Evolutionary conservation across 495 filamentous ascomycete genomes (phyloP), one percentile per base, ranked within the genome.

Genomic region (Penicillium riverlandense): DNA sequence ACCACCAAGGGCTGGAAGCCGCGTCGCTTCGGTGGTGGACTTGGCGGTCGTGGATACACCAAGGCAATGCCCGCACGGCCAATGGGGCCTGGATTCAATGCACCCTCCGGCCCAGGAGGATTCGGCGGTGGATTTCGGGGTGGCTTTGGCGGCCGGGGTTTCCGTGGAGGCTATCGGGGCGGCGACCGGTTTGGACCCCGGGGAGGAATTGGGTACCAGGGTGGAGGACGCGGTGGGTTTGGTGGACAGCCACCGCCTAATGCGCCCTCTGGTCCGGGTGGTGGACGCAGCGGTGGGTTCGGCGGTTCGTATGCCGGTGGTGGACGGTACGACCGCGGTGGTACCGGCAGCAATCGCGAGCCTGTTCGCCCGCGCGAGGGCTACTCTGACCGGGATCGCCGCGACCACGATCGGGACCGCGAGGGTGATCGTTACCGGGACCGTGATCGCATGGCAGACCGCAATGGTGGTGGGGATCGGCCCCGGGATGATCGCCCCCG

Each of bases 1-100:
- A 96, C 92, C 31, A 88, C 95, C 37, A 86, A 86, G 56, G 90
- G 86, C 37, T 98, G 92, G 92, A 88, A 86, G 59, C 92, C 92
- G 43, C 82, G 86, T 41, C 88, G 92, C 31, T 84, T 91, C 35
- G 92, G 91, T 43, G 92, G 92, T 53, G 94, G 94, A 28, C 76
- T 96, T 11, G 92, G 94, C 32, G 90, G 90, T 29, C 85, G 91
- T 52, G 85, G 87, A 34, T 96, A 97, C 67, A 96, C 91, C 29
- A 95, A 94, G 64, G 78, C 84, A 7, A 70, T 80, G 49, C 77
- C 85, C 16, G 71, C 80, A n/a, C 78, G 86, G 16, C 90, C 90
- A 11, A 72, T 79, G 48, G 79, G 75, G 2, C 62, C 70, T 22
- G 75, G 74, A 14, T 79, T 80, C 57, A 71, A 66, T 45, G 72